phyloP scores from a whole-genome alignment of 805 yeast genomes.

The Ogataea corticis region DNA sequence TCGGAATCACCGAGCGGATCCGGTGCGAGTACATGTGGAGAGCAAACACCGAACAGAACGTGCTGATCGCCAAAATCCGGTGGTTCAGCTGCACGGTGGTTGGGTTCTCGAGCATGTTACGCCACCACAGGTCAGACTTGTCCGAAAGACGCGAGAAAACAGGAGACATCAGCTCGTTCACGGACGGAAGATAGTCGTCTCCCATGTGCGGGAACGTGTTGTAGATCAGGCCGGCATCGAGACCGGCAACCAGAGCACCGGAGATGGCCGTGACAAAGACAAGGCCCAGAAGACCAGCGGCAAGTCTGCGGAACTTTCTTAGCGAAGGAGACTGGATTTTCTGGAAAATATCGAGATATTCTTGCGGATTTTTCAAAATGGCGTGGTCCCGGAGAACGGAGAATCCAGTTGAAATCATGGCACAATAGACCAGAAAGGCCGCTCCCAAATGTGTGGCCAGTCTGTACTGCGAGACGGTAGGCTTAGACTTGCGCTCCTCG shows the following conservation, averaged over 20 bases:
- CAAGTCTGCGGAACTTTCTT: constrained; percentile 53
- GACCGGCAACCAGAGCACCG: constrained; percentile 97
- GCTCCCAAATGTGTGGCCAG: constrained; percentile 92
- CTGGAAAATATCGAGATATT: constrained; percentile 53
- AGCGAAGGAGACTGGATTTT: constrained; percentile 63
- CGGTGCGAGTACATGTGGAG: constrained; percentile 67
- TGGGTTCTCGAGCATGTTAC: constrained; percentile 93
- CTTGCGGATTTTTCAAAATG: constrained; percentile 64
- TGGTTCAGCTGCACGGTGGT: constrained; percentile 93
- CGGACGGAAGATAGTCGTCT: constrained; percentile 70
- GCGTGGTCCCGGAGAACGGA: constrained; percentile 75
- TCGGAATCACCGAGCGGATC: constrained; percentile 58
- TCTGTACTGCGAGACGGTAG: constrained; percentile 96
- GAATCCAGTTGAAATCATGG: constrained; percentile 88
- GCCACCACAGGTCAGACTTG: constrained; percentile 79
- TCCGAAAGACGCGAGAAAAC: constrained; percentile 68
- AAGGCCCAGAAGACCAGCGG: constrained; percentile 59
- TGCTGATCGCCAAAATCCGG: constrained; percentile 77
- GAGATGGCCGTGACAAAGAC: constrained; percentile 92
- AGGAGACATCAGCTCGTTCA: constrained; percentile 75
- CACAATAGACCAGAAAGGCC: constrained; percentile 83
- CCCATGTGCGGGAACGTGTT: constrained; percentile 98
- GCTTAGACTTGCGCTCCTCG: constrained; percentile 80
- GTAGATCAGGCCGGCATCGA: constrained; percentile 96
- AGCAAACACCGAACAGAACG: constrained; percentile 70